phyloP scores from a whole-genome alignment of 1,284 basidiomycete species.

The Heliocybe sulcata region DNA sequence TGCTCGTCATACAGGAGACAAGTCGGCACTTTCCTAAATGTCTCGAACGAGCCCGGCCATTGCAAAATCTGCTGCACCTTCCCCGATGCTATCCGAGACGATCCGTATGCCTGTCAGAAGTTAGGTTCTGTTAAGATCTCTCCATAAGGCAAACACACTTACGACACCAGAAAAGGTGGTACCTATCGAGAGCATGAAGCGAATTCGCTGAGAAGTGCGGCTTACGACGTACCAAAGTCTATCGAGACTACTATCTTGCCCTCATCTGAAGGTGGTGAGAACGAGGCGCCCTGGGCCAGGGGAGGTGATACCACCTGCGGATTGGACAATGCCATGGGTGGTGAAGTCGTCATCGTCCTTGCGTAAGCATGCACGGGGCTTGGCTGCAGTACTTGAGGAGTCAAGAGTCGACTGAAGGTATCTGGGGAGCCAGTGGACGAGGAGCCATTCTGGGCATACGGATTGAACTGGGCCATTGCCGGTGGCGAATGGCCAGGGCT shows the following conservation, averaged over 20 bases:
- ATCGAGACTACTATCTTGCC: conserved; percentile 70
- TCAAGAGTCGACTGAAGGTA: conserved; percentile 3
- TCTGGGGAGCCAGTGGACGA: background rate
- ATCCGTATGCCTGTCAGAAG: conserved; percentile 59
- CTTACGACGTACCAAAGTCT: conserved; percentile 56
- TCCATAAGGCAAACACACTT: conserved; percentile 21
- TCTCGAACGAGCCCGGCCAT: conserved; percentile 75
- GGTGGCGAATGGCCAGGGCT: conserved; percentile 1
- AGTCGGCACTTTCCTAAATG: conserved; percentile 76
- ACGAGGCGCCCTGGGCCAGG: conserved; percentile 7
- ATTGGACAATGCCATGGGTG: conserved; percentile 8
- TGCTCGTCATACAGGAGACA: conserved; percentile 68
- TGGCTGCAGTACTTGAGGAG: conserved; percentile 22
- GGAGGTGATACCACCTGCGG: background rate
- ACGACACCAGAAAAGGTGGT: conserved; percentile 81
- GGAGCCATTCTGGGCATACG: conserved; percentile 4
- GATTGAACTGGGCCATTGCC: conserved; percentile 8
- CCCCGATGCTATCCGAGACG: conserved; percentile 72
- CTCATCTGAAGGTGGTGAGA: conserved; percentile 32
- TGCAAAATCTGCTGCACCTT: conserved; percentile 70
- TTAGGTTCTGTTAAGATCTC: background rate
- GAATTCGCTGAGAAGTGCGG: conserved; percentile 5
- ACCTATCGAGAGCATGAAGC: conserved; percentile 30
- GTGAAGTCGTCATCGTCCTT: conserved; percentile 17
- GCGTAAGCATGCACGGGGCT: conserved; percentile 18